Evolutionary conservation across 2,329 filamentous ascomycete genomes (phyloP).

Genomic region (Coniella vitis): DNA sequence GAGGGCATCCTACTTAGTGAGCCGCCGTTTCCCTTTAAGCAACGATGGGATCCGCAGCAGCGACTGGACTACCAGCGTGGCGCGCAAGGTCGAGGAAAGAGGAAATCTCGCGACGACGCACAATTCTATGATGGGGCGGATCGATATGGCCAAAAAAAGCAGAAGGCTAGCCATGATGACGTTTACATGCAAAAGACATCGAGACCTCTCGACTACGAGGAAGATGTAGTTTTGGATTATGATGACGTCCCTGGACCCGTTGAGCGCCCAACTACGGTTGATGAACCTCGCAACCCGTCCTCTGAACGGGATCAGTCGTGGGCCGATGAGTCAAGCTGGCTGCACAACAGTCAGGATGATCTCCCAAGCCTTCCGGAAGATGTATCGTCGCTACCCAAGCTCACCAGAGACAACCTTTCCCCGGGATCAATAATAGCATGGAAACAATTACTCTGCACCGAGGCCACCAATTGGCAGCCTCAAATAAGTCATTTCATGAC

Average conservation of each 20-base stretch:
- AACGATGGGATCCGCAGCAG: constrained; percentile 81
- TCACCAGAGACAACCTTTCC: constrained; percentile 42
- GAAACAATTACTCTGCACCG: constrained; percentile 56
- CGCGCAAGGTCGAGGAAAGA: constrained; percentile 40
- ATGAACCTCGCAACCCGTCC: neutral
- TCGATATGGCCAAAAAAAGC: constrained; percentile 35
- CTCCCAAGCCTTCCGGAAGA: constrained; percentile 57
- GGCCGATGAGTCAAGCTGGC: constrained; percentile 25
- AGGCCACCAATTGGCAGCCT: constrained; percentile 60
- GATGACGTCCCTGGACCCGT: constrained; percentile 25
- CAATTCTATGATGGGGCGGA: constrained; percentile 32
- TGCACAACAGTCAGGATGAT: constrained; percentile 39
- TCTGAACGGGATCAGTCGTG: neutral
- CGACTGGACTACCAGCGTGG: constrained; percentile 25
- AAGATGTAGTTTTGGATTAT: constrained; percentile 35
- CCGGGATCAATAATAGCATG: constrained; percentile 62
- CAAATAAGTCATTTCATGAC: constrained; percentile 53
- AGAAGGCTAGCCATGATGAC: constrained; percentile 33
- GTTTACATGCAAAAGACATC: neutral
- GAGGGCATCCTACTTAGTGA: constrained; percentile 60
- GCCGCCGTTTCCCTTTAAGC: constrained; percentile 83
- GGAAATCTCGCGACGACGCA: constrained; percentile 33
- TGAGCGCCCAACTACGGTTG: constrained; percentile 24
- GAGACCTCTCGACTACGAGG: neutral
- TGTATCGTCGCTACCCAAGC: constrained; percentile 41